A percentile compares a stretch with the other conserved stretches of the same genome.
phyloP scores from a whole-genome alignment of 495 filamentous ascomycete species.

The Penicillium canariense region DNA sequence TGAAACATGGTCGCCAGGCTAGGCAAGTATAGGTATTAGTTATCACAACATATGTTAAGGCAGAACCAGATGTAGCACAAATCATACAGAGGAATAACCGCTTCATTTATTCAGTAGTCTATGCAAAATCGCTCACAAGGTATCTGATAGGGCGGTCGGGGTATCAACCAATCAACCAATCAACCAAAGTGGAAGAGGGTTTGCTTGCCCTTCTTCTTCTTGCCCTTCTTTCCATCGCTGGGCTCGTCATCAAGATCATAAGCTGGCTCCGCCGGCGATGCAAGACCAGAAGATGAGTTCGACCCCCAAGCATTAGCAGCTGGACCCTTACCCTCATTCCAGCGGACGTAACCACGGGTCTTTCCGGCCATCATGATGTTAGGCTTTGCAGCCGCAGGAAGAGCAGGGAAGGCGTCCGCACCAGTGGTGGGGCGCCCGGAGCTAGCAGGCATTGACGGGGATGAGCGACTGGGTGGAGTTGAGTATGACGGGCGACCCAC shows the following conservation, averaged over 20 bases:
- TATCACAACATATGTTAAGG: no score
- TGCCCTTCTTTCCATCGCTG: slow-evolving; percentile 62
- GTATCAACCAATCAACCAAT: slow-evolving; percentile 6
- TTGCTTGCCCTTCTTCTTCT: slow-evolving; percentile 80
- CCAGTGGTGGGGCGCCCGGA: slow-evolving; percentile 7
- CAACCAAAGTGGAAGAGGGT: slow-evolving; percentile 60
- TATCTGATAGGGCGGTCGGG: background rate
- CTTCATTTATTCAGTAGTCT: slow-evolving; percentile 3
- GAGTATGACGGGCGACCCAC: slow-evolving; percentile 28
- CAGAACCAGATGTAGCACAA: no score
- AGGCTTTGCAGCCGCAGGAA: slow-evolving; percentile 76
- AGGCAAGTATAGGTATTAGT: no score
- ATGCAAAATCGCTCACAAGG: background rate
- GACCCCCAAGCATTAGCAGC: slow-evolving; percentile 49
- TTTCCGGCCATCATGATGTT: slow-evolving; percentile 79
- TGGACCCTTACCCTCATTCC: slow-evolving; percentile 53
- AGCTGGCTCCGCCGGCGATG: slow-evolving; percentile 26
- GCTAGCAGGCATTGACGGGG: slow-evolving; percentile 23
- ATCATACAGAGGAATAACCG: no score
- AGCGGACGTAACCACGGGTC: slow-evolving; percentile 65
- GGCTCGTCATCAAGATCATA: slow-evolving; percentile 34
- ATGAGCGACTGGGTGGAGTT: slow-evolving; percentile 26
- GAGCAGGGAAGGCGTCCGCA: slow-evolving; percentile 68
- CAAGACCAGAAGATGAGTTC: slow-evolving; percentile 21
- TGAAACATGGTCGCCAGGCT: no score